Base-by-base conservation (phyloP, 768 basidiomycete species). In the Tylopilus vinaceipallidus region DNA sequence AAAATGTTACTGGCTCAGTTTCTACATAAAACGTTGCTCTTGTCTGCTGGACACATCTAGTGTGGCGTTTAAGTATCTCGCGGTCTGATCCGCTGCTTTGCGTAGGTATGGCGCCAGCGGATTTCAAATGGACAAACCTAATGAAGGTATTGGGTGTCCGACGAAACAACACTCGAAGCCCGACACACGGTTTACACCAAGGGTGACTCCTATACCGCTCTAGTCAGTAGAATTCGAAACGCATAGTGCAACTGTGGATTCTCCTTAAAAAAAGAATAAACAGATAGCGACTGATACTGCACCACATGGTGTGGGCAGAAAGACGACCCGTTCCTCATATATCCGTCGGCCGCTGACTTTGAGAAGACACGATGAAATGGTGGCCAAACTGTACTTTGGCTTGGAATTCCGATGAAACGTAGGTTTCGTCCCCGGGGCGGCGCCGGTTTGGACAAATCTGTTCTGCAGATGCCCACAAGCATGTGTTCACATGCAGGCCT, bases 391-490 rank as follows among this genome's bases (percentile, higher is more conserved):
- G n/a, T 27, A 12, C 39, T 41, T 9, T 13, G 26, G n/a, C 30
- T 24, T 19, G 38, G 23, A 45, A 20, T 22, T 42, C 29, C 3
- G 41, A 43, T 57, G 60, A 60, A 63, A 60, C 49, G n/a, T 46
- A 23, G 26, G 41, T 60, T 62, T 62, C 48, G 54, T 49, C 52
- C 42, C 40, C 42, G 34, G 43, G 42, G 17, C 16, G 22, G 34
- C 19, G 12, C 48, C 19, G 22, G 29, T 34, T 6, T 22, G 23
- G 11, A 36, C 13, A 24, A 49, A 9, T 30, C 17, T 30, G 23
- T 26, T 24, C 30, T 32, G 24, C 30, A 26, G 29, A 32, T 36
- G 12, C 30, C 45, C 14, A 26, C 13, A 24, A 34, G 17, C 35
- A 30, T 29, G 26, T 34, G 27, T 35, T 47, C 47, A 42, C 53